Base-by-base conservation (phyloP, 176 grass and related monocot genomes). In the Olyra latifolia region DNA sequence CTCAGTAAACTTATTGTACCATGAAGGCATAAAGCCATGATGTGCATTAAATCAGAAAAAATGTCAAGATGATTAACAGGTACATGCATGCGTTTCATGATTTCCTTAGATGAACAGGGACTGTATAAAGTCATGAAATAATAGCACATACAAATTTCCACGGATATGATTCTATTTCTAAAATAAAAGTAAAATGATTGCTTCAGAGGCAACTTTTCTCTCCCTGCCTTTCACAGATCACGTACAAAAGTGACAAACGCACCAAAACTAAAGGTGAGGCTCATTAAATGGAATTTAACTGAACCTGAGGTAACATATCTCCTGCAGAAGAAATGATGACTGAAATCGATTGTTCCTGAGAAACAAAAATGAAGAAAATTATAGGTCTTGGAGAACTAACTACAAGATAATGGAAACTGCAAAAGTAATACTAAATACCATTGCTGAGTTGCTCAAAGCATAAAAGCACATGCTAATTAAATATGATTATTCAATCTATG, bases 231-330 rank as follows among this genome's bases (percentile, higher is more conserved):
- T 80, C 52, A 55, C 24, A 27, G 47, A 72, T 73, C 11, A 61
- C 47, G 47, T 24, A 62, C 3, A 5, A 62, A 78, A 47, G 9
- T 70, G 75, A 53, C 16, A 49, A 49, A 28, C 44, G 19, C 7
- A 85, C 32, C 27, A 25, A 61, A 60, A 35, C 49, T 17, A 65
- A 86, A 54, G 66, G 13, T 61, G 38, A 47, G 74, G 46, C 9
- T 39, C 6, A 61, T 35, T 75, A 28, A 53, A 80, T 69, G 78
- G 14, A 90, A 66, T 68, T 78, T 67, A 79, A 84, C 40, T 76
- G 61, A 91, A 94, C 95, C 95, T 94, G 95, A 90, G 95, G 95
- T 75, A 98, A 80, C 85, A 98, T 82, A 86, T 98, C 88, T 86
- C 85, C 95, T 27, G 67, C 95, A 73, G 89, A 90, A 80, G 92